phyloP scores from a whole-genome alignment of 192 early-diverging fungal species.

The Backusella liffmaniae region DNA sequence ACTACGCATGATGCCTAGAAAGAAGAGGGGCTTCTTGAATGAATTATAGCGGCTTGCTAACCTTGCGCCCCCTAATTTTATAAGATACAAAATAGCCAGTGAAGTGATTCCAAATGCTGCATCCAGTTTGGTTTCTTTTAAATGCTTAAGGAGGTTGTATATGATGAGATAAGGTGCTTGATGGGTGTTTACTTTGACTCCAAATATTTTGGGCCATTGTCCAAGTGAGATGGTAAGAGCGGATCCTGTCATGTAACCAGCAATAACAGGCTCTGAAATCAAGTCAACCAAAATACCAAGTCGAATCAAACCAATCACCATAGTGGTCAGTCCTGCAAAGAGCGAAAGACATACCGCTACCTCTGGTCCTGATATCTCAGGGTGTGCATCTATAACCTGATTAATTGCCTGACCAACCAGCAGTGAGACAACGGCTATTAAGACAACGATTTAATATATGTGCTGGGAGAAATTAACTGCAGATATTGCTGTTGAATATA shows the following conservation, averaged over 20 bases:
- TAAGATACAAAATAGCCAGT: conserved; percentile 36
- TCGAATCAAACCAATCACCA: conserved; percentile 72
- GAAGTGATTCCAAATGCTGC: conserved; percentile 54
- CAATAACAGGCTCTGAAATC: conserved; percentile 80
- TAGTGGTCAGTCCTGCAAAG: conserved; percentile 58
- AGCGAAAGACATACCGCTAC: conserved; percentile 59
- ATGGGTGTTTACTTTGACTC: conserved; percentile 77
- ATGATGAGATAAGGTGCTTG: conserved; percentile 55
- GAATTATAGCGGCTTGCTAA: conserved; percentile 38
- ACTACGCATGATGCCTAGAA: conserved; percentile 69
- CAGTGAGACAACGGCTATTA: conserved; percentile 67
- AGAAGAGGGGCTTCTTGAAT: conserved; percentile 53
- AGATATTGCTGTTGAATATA: not conserved
- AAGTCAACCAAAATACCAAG: conserved; percentile 87
- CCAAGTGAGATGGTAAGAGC: conserved; percentile 75
- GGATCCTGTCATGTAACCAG: conserved; percentile 87
- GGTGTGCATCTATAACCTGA: conserved; percentile 8
- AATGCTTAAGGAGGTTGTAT: conserved; percentile 43
- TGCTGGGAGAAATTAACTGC: not conserved
- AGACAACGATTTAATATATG: not conserved
- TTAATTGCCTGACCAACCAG: conserved; percentile 67
- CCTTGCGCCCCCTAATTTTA: conserved; percentile 38
- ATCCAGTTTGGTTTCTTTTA: conserved; percentile 47
- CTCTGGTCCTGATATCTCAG: conserved; percentile 48
- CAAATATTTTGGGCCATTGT: conserved; percentile 81